These are phyloP conservation scores for Lodderomyces margitis DNA, from an alignment of 1,139 yeast species.

Conservation along the genomic window DNA sequence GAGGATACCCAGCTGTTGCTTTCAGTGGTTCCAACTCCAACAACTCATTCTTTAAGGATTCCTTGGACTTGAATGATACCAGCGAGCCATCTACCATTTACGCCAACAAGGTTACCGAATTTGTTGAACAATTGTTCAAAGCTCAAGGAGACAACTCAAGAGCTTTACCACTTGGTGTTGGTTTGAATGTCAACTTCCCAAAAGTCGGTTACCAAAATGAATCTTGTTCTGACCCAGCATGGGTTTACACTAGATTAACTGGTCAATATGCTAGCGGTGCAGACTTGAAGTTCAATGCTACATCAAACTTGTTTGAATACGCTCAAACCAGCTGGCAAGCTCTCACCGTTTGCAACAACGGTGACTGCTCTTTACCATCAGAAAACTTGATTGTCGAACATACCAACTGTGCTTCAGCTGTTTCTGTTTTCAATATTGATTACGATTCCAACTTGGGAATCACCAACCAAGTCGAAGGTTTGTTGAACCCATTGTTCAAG, in stretches of 20 bases:
- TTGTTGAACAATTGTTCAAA: slow-evolving; percentile 32
- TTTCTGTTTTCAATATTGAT: slow-evolving; percentile 41
- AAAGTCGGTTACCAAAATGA: slow-evolving; percentile 35
- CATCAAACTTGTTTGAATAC: slow-evolving; percentile 24
- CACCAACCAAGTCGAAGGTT: slow-evolving; percentile 23
- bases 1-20: slow-evolving; percentile 44
- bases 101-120: slow-evolving; percentile 30
- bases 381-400: slow-evolving; percentile 28
- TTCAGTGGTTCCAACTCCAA: slow-evolving; percentile 44
- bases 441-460: slow-evolving; percentile 37
- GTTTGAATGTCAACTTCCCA: slow-evolving; percentile 44
- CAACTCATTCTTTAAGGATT: slow-evolving; percentile 43
- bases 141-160: slow-evolving; percentile 29
- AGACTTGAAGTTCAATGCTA: slow-evolving; percentile 32
- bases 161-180: slow-evolving; percentile 41
- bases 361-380: slow-evolving; percentile 38
- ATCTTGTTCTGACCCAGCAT: slow-evolving; percentile 33
- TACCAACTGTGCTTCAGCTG: slow-evolving; percentile 31
- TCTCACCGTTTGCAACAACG: slow-evolving; percentile 28
- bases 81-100: slow-evolving; percentile 37
- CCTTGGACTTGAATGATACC: slow-evolving; percentile 30
- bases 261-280: slow-evolving; percentile 32
- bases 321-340: slow-evolving; percentile 18
- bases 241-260: slow-evolving; percentile 36
- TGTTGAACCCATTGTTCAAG: slow-evolving; percentile 23